Evolutionary conservation across 768 basidiomycete species (phyloP).

Genomic region (Collybia sp.): DNA sequence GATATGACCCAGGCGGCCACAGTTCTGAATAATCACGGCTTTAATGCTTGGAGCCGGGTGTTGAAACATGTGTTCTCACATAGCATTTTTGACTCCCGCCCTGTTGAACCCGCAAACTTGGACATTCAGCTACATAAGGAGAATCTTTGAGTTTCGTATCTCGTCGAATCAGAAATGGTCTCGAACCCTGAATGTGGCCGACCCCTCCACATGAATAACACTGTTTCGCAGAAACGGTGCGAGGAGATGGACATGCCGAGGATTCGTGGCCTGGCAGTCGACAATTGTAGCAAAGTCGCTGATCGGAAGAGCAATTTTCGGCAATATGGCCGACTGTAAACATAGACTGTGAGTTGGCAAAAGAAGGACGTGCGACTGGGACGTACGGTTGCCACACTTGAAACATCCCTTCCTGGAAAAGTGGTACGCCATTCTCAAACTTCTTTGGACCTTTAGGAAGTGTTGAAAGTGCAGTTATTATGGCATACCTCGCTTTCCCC

Average conservation of each 20-base stretch:
- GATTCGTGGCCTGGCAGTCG: slow-evolving; percentile 94
- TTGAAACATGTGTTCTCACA: slow-evolving; percentile 36
- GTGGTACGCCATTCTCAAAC: slow-evolving; percentile 71
- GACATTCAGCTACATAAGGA: slow-evolving; percentile 62
- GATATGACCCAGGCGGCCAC: slow-evolving; percentile 80
- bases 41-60: background rate
- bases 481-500: slow-evolving; percentile 64
- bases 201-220: slow-evolving; percentile 93
- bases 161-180: background rate
- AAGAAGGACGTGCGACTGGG: background rate
- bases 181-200: slow-evolving; percentile 71
- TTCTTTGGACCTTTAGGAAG: slow-evolving; percentile 24
- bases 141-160: background rate
- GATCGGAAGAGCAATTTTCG: slow-evolving; percentile 85
- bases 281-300: slow-evolving; percentile 92
- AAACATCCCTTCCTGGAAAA: slow-evolving; percentile 87
- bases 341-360: slow-evolving; percentile 7
- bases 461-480: background rate
- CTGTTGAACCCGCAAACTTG: slow-evolving; percentile 67
- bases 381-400: slow-evolving; percentile 90
- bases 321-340: slow-evolving; percentile 85
- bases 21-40: slow-evolving; percentile 42
- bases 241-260: slow-evolving; percentile 79
- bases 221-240: slow-evolving; percentile 80
- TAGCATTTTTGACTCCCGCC: slow-evolving; percentile 78